Evolutionary conservation across 495 filamentous ascomycete genomes (phyloP).

Genomic region (Penicillium pancosmium): DNA sequence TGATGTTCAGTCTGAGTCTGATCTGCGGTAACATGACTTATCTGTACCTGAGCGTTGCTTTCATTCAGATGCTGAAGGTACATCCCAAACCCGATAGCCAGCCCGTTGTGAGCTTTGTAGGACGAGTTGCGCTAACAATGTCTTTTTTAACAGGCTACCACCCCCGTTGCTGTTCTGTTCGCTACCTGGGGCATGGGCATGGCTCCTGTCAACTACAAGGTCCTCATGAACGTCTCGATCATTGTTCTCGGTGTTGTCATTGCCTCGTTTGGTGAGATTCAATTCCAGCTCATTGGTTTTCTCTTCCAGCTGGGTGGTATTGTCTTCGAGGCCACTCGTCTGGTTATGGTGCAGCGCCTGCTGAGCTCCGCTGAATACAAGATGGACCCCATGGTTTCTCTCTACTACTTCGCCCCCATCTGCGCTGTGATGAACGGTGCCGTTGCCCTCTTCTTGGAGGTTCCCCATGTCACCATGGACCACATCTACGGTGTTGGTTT

Average conservation of each 20-base stretch:
- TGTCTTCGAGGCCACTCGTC: constrained; percentile 84
- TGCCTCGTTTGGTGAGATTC: constrained; percentile 90
- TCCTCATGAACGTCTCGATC: constrained; percentile 80
- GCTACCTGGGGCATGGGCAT: constrained; percentile 83
- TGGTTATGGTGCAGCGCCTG: constrained; percentile 89
- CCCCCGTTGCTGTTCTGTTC: constrained; percentile 84
- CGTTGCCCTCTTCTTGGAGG: constrained; percentile 77
- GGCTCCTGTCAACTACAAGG: constrained; percentile 73
- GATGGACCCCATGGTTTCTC: constrained; percentile 95
- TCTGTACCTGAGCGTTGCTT: constrained; percentile 87
- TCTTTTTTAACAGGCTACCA: constrained; percentile 66
- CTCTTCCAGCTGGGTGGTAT: constrained; percentile 84
- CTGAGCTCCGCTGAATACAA: constrained; percentile 90
- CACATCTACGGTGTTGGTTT: constrained; percentile 78
- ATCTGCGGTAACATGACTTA: constrained; percentile 95
- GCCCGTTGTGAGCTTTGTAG: background rate
- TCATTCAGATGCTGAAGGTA: constrained; percentile 98
- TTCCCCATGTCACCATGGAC: constrained; percentile 67
- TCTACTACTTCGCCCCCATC: constrained; percentile 95
- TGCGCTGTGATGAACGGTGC: constrained; percentile 87
- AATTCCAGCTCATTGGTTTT: constrained; percentile 85
- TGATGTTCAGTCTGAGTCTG: constrained; percentile 92
- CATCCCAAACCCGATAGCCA: constrained; percentile 19
- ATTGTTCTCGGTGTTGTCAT: constrained; percentile 91
- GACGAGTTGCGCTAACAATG: background rate